These are phyloP conservation scores for Jaenimonas drosophilae DNA, from an alignment of 208 protist species.

Conservation along the genomic window DNA sequence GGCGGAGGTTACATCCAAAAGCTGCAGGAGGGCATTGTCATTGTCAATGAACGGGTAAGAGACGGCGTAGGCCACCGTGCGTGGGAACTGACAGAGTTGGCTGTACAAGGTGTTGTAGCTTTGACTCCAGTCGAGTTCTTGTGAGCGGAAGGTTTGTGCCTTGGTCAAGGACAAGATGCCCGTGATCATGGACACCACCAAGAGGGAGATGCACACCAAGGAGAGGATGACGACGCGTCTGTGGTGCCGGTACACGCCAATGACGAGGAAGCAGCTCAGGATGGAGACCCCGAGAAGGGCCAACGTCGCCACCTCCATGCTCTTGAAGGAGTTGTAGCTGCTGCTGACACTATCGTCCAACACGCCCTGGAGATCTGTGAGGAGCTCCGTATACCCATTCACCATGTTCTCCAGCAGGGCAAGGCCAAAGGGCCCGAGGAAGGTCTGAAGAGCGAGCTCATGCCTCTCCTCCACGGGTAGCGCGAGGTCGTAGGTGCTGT, in stretches of 20 bases:
- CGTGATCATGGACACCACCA: too few species aligned
- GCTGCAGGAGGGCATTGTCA: neutral
- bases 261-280: too few species aligned
- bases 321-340: too few species aligned
- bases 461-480: neutral
- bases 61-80: neutral
- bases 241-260: too few species aligned
- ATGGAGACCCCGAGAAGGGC: too few species aligned
- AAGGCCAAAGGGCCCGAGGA: slow-evolving; percentile 6
- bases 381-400: neutral
- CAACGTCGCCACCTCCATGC: too few species aligned
- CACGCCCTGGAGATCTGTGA: neutral
- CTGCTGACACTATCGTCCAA: neutral
- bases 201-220: neutral
- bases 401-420: neutral
- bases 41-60: slow-evolving; percentile 1
- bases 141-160: too few species aligned
- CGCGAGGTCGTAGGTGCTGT: neutral
- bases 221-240: neutral
- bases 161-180: too few species aligned
- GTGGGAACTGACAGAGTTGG: too few species aligned
- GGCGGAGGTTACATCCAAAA: slow-evolving; percentile 1
- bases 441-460: slow-evolving; percentile 4
- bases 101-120: too few species aligned
- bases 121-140: too few species aligned